Evolutionary conservation across 768 basidiomycete species (phyloP), one percentile per base, ranked within the genome.

Genomic region (Lentinula sp.): DNA sequence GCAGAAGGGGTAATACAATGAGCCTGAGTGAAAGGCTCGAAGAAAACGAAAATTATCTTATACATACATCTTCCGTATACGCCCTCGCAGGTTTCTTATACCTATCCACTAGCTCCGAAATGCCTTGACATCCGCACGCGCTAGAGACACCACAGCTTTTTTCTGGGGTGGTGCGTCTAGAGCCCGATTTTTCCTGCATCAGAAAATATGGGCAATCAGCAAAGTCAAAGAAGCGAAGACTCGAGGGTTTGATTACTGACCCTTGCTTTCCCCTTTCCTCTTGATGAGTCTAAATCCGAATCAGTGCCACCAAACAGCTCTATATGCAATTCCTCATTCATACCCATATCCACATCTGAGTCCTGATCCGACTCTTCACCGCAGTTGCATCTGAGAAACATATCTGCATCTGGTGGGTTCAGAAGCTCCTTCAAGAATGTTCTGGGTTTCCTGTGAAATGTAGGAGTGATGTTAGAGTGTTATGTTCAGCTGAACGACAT

Each of bases 71-170:
- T 61, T 69, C 56, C 2, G 72, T 74, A 65, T 87, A 87, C 5
- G 82, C 82, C 45, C 73, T 78, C 4, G 66, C 64, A 35, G 69
- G 72, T 3, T 60, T 52, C 5, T 68, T 72, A 4, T 55, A 49
- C 11, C 63, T 57, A 54, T 80, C 73, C 31, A 65, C 65, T 1
- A 80, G 49, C 16, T 79, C 72, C 2, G 82, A 82, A 7, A 69
- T 65, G 7, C 65, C 71, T 65, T 85, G 84, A 66, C 86, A 87
- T 40, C 71, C 69, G 64, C 86, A 87, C 13, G 42, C 18, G 4
- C 66, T 64, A 2, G 75, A 65, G 11, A 69, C 66, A 1, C 62
- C 62, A 67, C 82, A 56, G 1, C 11, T 43, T 15, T 23, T 28
- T 21, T 8, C 13, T 13, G 23, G 3, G 6, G n/a, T 16, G 39